Conservation (phyloP, 129 eudicot genomes). For the Glebionis coronaria region DNA sequence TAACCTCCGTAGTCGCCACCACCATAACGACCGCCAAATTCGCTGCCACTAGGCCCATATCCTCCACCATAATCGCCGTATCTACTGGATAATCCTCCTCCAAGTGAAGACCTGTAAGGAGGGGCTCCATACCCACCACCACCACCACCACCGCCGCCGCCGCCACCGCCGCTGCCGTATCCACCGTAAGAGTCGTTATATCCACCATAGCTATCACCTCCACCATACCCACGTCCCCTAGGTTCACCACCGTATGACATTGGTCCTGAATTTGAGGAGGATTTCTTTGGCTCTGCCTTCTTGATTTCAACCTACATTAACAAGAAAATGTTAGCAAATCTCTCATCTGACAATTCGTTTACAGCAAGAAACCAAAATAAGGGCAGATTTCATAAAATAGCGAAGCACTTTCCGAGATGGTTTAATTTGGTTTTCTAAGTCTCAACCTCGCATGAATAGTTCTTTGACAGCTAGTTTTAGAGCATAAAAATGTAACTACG, state of each 20-base stretch:
- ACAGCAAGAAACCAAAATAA: background rate
- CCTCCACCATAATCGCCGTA: conserved; percentile 69
- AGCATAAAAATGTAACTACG: too few relatives aligned
- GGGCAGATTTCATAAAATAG: too few relatives aligned
- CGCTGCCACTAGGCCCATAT: conserved; percentile 46
- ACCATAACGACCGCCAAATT: conserved; percentile 57
- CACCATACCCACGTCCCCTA: conserved; percentile 76
- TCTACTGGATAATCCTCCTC: conserved; percentile 41
- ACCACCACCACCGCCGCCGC: conserved; percentile 35
- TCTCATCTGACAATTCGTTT: conserved; percentile 15
- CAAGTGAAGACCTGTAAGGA: conserved; percentile 60
- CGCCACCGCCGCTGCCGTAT: conserved; percentile 15
- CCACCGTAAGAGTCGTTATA: conserved; percentile 44
- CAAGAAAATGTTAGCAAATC: conserved; percentile 40
- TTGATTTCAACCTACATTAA: conserved; percentile 95
- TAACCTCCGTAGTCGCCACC: conserved; percentile 57
- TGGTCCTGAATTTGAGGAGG: conserved; percentile 77
- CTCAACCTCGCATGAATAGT: too few relatives aligned
- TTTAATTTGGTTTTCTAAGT: background rate
- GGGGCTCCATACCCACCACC: conserved; percentile 49
- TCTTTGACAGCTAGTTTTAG: too few relatives aligned
- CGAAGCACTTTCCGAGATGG: background rate
- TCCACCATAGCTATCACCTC: conserved; percentile 51
- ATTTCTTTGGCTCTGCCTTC: conserved; percentile 97
- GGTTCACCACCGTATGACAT: conserved; percentile 78